These are phyloP conservation scores for Ramaria rubella DNA, from an alignment of 768 basidiomycete species.

Conservation along the genomic window DNA sequence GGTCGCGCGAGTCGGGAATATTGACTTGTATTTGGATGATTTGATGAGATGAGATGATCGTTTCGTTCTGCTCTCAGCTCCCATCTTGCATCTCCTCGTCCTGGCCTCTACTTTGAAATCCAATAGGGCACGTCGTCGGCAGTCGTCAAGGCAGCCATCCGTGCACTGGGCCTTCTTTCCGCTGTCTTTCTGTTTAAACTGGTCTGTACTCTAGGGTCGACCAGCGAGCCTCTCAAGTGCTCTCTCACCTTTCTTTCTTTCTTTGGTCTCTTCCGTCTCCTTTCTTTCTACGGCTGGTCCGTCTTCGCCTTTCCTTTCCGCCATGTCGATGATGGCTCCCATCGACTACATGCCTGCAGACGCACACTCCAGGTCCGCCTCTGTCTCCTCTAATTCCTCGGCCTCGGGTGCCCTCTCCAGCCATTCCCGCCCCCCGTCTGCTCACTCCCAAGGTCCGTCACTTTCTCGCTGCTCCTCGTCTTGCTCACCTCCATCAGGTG, in stretches of 20 bases:
- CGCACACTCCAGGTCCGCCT: constrained; percentile 67
- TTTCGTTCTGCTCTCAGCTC: neutral
- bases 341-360: constrained; percentile 21
- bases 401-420: constrained; percentile 44
- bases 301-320: constrained; percentile 28
- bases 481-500: constrained; percentile 38
- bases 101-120: neutral
- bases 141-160: constrained; percentile 8
- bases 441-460: constrained; percentile 27
- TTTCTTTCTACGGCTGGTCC: constrained; percentile 50
- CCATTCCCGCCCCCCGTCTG: constrained; percentile 70
- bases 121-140: neutral
- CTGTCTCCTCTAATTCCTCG: constrained; percentile 69
- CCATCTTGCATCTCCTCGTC: neutral
- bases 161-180: neutral
- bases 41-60: too few species aligned
- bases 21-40: too few species aligned
- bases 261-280: constrained; percentile 22
- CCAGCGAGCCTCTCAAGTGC: neutral
- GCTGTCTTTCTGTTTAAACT: constrained; percentile 1
- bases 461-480: constrained; percentile 37
- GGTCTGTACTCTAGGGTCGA: neutral
- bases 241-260: constrained; percentile 20
- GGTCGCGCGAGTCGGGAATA: neutral
- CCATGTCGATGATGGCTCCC: constrained; percentile 13